Evolutionary conservation across 768 basidiomycete species (phyloP).

Genomic region (Boletus rubroflammeus): DNA sequence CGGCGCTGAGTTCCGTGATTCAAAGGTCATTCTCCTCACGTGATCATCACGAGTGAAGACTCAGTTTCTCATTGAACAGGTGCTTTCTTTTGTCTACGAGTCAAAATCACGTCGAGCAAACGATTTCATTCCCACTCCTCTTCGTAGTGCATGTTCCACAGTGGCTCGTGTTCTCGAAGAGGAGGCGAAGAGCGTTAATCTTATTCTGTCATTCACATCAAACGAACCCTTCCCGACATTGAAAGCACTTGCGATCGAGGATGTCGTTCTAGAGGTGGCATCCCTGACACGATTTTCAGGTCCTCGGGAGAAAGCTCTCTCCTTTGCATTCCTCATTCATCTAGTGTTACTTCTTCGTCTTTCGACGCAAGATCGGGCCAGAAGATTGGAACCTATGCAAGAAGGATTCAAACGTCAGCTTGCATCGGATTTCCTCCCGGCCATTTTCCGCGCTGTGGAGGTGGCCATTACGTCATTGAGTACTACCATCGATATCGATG

Average conservation of each 20-base stretch:
- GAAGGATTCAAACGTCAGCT: constrained; percentile 33
- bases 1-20: constrained; percentile 57
- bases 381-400: constrained; percentile 26
- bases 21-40: constrained; percentile 43
- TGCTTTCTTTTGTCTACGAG: constrained; percentile 57
- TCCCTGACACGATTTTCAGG: not conserved
- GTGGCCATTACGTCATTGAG: constrained; percentile 17
- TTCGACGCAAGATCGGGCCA: constrained; percentile 40
- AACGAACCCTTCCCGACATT: not conserved
- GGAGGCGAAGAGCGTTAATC: not conserved
- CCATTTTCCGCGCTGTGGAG: constrained; percentile 33
- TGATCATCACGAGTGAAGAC: not conserved
- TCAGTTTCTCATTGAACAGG: constrained; percentile 33
- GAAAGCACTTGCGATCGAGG: not conserved
- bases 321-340: constrained; percentile 40
- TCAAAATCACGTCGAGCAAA: constrained; percentile 25
- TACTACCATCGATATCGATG: constrained; percentile 48
- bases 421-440: constrained; percentile 38
- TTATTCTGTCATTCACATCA: not conserved
- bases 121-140: constrained; percentile 11
- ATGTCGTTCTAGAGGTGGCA: constrained; percentile 12
- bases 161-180: constrained; percentile 14
- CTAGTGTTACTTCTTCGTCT: constrained; percentile 35
- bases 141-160: constrained; percentile 5
- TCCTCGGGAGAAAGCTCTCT: constrained; percentile 18